Conservation (phyloP, 257 asterid species). For the Solanum clarkiae region DNA sequence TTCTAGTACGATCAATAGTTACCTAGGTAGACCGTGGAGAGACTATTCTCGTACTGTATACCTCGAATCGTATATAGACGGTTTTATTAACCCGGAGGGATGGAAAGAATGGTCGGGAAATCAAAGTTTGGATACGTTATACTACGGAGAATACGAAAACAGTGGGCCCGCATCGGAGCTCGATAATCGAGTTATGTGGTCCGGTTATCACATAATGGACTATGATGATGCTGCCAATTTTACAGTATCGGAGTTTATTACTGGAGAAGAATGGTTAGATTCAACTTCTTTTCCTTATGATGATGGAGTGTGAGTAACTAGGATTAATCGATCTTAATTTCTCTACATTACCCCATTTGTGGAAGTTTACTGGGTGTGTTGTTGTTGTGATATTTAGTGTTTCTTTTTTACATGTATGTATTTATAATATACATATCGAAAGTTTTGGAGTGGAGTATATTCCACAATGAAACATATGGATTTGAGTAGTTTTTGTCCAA, state of each 20-base stretch:
- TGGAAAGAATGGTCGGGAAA: conserved; percentile 64
- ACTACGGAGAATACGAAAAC: conserved; percentile 74
- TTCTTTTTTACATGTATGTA: background rate
- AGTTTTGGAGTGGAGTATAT: background rate
- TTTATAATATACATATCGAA: background rate
- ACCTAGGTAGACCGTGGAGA: conserved; percentile 80
- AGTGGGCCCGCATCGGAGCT: conserved; percentile 60
- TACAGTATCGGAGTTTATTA: conserved; percentile 54
- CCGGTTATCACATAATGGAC: conserved; percentile 55
- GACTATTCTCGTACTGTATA: conserved; percentile 53
- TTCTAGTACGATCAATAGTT: conserved; percentile 31
- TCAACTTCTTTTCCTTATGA: conserved; percentile 86
- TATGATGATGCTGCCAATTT: conserved; percentile 49
- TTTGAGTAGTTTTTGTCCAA: background rate
- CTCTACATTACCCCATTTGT: too few relatives aligned
- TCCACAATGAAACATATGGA: background rate
- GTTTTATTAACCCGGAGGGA: conserved; percentile 37
- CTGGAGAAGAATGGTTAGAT: conserved; percentile 73
- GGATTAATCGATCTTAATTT: background rate
- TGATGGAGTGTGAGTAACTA: conserved; percentile 32
- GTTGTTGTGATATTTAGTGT: background rate
- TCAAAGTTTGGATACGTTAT: conserved; percentile 43
- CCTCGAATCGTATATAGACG: conserved; percentile 55
- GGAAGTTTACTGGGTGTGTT: too few relatives aligned
- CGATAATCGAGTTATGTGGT: conserved; percentile 47